Conservation (phyloP, 2,329 filamentous ascomycete genomes). For the Penicillium sp. region DNA sequence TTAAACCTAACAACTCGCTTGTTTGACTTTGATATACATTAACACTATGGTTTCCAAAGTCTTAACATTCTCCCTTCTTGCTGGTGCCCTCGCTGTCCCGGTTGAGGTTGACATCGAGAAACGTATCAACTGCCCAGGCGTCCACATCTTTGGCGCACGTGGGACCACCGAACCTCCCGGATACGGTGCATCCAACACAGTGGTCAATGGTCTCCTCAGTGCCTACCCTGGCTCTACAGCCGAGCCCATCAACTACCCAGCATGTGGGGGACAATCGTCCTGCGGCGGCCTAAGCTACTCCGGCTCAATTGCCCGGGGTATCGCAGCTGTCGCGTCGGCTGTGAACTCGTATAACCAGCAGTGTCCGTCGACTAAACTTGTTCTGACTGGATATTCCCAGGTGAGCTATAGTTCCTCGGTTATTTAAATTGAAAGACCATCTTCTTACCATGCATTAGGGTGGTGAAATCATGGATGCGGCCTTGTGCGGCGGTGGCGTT, state of each 20-base stretch:
- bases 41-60: slow-evolving; percentile 9
- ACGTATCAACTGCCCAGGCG: slow-evolving; percentile 40
- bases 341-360: slow-evolving; percentile 58
- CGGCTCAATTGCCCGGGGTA: slow-evolving; percentile 58
- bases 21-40: neutral
- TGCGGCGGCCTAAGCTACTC: slow-evolving; percentile 62
- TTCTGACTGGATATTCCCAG: slow-evolving; percentile 64
- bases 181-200: slow-evolving; percentile 50
- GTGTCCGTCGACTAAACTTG: slow-evolving; percentile 58
- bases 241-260: slow-evolving; percentile 59
- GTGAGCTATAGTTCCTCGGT: slow-evolving; percentile 32
- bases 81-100: slow-evolving; percentile 5
- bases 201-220: slow-evolving; percentile 52
- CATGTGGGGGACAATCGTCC: slow-evolving; percentile 59
- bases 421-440: neutral
- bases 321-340: slow-evolving; percentile 56
- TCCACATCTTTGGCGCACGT: slow-evolving; percentile 54
- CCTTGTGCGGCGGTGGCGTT: slow-evolving; percentile 58
- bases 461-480: slow-evolving; percentile 62
- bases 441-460: slow-evolving; percentile 42
- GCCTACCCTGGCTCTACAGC: slow-evolving; percentile 53
- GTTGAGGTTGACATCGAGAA: slow-evolving; percentile 12
- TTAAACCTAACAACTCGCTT: neutral
- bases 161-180: slow-evolving; percentile 51
- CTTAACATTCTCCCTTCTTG: slow-evolving; percentile 5